Percentiles rank a stretch among this genome's conserved stretches.
phyloP scores from a whole-genome alignment of 805 yeast genomes.

The Ogataea degrootiae region DNA sequence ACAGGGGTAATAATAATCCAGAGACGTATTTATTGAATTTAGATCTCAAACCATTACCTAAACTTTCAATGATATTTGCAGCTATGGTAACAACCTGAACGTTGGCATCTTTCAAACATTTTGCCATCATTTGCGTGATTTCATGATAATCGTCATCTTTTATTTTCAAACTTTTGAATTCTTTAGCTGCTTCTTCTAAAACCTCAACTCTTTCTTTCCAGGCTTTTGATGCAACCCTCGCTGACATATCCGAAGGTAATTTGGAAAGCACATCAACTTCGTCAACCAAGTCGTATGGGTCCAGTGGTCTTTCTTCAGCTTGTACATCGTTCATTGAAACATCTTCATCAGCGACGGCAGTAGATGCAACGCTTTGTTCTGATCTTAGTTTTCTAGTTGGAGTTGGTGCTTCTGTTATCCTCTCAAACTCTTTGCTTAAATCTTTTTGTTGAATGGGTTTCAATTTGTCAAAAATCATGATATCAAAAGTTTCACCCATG shows the following conservation, averaged over 20 bases:
- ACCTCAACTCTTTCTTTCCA: constrained; percentile 95
- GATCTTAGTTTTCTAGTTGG: constrained; percentile 54
- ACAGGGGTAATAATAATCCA: constrained; percentile 51
- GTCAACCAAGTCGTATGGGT: constrained; percentile 67
- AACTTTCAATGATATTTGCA: constrained; percentile 53
- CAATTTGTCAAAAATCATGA: constrained; percentile 58
- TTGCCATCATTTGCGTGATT: constrained; percentile 59
- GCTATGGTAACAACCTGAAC: constrained; percentile 80
- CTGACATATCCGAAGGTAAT: constrained; percentile 58
- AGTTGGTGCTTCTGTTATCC: constrained; percentile 36
- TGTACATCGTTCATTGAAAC: constrained; percentile 33
- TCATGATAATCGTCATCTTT: constrained; percentile 58
- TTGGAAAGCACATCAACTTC: constrained; percentile 63
- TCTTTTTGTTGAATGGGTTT: constrained; percentile 93
- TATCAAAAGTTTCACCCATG: constrained; percentile 62
- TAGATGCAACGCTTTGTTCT: constrained; percentile 39
- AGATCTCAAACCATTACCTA: constrained; percentile 63
- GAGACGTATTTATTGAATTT: constrained; percentile 52
- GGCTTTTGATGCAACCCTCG: constrained; percentile 53
- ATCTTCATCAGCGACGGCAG: constrained; percentile 27
- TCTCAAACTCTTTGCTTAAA: constrained; percentile 61
- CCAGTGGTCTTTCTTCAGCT: constrained; percentile 35
- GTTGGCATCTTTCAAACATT: constrained; percentile 82
- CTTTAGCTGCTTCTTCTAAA: constrained; percentile 55
- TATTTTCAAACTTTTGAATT: constrained; percentile 51